phyloP scores from a whole-genome alignment of 2,329 filamentous ascomycete species.

The Sclerotinia minor region DNA sequence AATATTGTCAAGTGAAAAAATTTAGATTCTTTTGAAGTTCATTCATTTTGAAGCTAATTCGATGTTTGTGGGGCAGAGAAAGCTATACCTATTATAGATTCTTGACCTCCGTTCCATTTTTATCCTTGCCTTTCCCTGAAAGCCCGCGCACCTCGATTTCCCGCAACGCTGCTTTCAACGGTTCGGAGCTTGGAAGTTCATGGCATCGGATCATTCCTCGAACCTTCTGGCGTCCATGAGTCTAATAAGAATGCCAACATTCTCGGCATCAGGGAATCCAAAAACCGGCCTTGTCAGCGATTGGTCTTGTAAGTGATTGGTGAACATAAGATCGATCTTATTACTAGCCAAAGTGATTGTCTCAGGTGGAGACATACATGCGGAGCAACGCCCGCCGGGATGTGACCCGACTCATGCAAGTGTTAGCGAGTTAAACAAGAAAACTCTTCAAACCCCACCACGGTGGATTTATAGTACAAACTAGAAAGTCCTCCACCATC shows the following conservation, averaged over 20 bases:
- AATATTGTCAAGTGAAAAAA: not conserved
- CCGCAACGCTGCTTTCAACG: too few relatives aligned
- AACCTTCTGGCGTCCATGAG: not conserved
- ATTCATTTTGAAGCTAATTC: not conserved
- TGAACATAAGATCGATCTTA: not conserved
- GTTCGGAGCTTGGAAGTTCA: not conserved
- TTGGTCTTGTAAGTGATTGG: not conserved
- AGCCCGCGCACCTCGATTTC: too few relatives aligned
- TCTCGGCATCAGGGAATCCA: not conserved
- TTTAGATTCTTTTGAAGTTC: not conserved
- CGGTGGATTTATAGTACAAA: rapidly evolving
- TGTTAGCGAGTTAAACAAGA: not conserved
- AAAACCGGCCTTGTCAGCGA: not conserved
- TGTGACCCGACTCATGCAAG: not conserved
- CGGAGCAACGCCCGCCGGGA: not conserved
- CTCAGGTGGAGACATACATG: not conserved
- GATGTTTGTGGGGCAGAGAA: not conserved
- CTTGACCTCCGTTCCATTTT: not conserved
- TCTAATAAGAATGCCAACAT: not conserved
- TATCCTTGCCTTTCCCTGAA: too few relatives aligned
- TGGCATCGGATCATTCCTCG: not conserved
- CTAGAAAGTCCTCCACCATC: rapidly evolving
- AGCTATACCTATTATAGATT: not conserved
- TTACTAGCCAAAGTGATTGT: not conserved
- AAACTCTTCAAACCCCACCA: not conserved